phyloP scores from a whole-genome alignment of 306 rosid species.

The Alnus glutinosa region DNA sequence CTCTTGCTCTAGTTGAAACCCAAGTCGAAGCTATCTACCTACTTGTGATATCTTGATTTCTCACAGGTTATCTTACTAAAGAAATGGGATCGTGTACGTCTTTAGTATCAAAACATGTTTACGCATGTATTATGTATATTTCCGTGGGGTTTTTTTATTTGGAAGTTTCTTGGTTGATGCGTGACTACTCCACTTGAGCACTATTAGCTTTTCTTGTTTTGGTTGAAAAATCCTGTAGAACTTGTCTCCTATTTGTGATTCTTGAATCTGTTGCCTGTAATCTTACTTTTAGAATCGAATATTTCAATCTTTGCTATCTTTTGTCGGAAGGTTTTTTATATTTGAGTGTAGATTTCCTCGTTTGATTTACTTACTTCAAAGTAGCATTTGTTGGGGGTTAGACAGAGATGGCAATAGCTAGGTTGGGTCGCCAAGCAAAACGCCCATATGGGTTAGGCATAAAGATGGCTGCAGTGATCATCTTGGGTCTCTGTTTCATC shows the following conservation, averaged over 20 bases:
- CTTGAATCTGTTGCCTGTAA: neutral
- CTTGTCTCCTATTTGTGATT: constrained; percentile 5
- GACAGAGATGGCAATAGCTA: constrained; percentile 62
- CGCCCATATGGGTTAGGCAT: constrained; percentile 73
- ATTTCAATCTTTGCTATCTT: neutral
- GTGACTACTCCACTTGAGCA: constrained; percentile 2
- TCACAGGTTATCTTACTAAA: neutral
- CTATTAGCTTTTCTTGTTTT: neutral
- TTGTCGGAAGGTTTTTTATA: neutral
- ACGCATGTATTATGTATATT: neutral
- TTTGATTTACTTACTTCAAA: constrained; percentile 19
- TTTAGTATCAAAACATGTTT: neutral
- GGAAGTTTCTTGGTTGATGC: neutral
- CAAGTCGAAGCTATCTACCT: neutral
- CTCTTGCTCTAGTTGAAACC: neutral
- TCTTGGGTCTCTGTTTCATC: constrained; percentile 79
- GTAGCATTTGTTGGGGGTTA: constrained; percentile 13
- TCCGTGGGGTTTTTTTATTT: neutral
- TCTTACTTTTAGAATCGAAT: constrained; percentile 1
- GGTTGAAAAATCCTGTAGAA: neutral
- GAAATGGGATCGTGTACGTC: neutral
- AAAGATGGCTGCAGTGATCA: constrained; percentile 72
- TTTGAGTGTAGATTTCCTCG: constrained; percentile 19
- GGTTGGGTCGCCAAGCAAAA: constrained; percentile 71
- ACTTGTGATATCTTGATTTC: neutral